Base-by-base conservation (phyloP, 495 filamentous ascomycete genomes). In the Emericellopsis terricola region DNA sequence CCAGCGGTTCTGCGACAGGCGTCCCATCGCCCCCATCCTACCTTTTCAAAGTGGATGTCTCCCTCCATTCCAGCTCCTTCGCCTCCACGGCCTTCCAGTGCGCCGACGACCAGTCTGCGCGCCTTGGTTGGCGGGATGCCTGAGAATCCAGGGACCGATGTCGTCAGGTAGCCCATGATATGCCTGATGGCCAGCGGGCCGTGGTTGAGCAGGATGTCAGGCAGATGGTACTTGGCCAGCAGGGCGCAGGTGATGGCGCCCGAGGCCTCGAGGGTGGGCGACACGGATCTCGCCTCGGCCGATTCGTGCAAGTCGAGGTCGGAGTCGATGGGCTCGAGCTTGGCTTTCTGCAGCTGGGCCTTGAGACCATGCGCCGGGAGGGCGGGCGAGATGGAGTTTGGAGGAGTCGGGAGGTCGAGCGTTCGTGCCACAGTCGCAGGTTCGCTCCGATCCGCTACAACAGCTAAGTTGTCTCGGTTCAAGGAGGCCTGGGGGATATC, bases 21-120 rank as follows among this genome's bases (percentile, higher is more conserved):
- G 53, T 89, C 78, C 89, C 89, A 97, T 30, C 83, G 74, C 31
- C 89, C 89, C 89, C 89, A 97, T 38, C 89, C 89, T 38, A 93
- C 78, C 59, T 97, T 97, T 51, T 91, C 79, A 46, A 94, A 97
- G 43, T 78, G 65, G 35, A 96, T 80, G 35, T 87, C 80, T 43
- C 78, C 74, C 35, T 76, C 56, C 28, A 76, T 64, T 33, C 76
- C 81, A 26, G 71, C 69, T 19, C 60, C 67, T 43, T 73, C 70
- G 37, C 62, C 67, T 20, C 66, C 68, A 28, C 56, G 65, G 39
- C 75, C 69, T 56, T 93, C 84, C 21, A 94, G 53, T 23, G 84
- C 85, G 15, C 71, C 76, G 14, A 91, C 85, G 2, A 92, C 81
- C 23, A 93, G 59, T 49, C 89, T 73, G 44, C 89, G 71, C 28